A percentile compares a stretch with the other conserved stretches of the same genome.
Evolutionary conservation across 2,329 filamentous ascomycete genomes (phyloP).

Genomic region (Alternaria atra): DNA sequence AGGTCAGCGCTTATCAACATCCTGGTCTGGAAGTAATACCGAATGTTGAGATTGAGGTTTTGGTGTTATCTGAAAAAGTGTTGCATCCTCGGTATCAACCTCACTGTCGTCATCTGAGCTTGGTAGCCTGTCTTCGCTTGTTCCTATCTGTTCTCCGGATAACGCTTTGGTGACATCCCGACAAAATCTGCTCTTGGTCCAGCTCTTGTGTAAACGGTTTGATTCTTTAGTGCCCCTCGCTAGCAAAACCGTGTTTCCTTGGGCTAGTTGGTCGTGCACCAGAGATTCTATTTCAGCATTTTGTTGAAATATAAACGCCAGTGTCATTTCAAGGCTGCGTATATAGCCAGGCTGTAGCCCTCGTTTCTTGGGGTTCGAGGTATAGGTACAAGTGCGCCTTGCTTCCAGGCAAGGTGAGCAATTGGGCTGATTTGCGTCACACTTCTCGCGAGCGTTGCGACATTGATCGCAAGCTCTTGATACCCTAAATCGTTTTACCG

Average conservation of each 20-base stretch:
- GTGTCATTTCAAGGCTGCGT: conserved; percentile 67
- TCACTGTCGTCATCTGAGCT: conserved; percentile 39
- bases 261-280: conserved; percentile 63
- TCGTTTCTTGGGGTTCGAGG: conserved; percentile 76
- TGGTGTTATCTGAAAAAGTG: conserved; percentile 14
- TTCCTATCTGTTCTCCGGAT: conserved; percentile 51
- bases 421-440: conserved; percentile 71
- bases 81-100: conserved; percentile 22
- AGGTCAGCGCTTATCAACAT: background rate
- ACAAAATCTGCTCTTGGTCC: conserved; percentile 69
- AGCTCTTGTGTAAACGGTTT: conserved; percentile 67
- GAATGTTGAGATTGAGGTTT: conserved; percentile 14
- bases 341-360: conserved; percentile 71
- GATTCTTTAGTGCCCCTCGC: conserved; percentile 62
- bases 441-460: conserved; percentile 72
- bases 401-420: conserved; percentile 72
- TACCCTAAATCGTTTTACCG: conserved; percentile 66
- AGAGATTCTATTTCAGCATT: conserved; percentile 67
- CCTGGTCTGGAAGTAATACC: background rate
- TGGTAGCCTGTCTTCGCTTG: conserved; percentile 18
- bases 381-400: conserved; percentile 73
- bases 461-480: conserved; percentile 75
- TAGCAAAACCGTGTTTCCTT: conserved; percentile 58
- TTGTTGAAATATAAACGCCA: conserved; percentile 57
- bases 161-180: conserved; percentile 69